Evolutionary conservation across 331 rosid genomes (phyloP).

Genomic region (Quercus phellos): DNA sequence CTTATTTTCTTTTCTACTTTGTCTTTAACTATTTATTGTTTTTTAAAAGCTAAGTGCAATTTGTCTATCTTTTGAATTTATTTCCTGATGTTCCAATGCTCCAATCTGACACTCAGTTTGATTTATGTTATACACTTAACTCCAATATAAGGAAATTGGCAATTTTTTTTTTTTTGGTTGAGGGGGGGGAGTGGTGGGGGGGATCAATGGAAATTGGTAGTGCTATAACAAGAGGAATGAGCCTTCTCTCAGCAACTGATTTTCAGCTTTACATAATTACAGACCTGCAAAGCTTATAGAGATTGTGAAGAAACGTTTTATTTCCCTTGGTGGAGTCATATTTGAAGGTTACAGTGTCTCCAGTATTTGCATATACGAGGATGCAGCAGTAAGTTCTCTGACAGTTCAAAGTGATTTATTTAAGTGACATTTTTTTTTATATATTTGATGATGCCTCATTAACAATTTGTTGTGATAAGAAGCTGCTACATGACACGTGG

Average conservation of each 20-base stretch:
- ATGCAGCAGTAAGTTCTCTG: constrained; percentile 73
- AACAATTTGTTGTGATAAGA: not conserved
- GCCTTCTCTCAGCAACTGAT: constrained; percentile 10
- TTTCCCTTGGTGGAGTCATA: constrained; percentile 76
- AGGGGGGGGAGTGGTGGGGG: no score
- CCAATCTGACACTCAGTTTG: not conserved
- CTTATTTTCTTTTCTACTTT: constrained; percentile 19
- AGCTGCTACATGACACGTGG: not conserved
- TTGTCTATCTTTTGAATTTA: not conserved
- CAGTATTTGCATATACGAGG: constrained; percentile 59
- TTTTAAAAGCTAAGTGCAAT: not conserved
- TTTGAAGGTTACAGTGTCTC: constrained; percentile 65
- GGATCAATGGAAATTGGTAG: not conserved
- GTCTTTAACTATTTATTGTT: not conserved
- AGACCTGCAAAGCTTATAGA: constrained; percentile 79
- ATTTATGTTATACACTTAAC: not conserved
- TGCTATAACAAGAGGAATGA: not conserved
- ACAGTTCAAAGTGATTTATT: constrained; percentile 15
- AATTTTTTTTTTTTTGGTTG: no score
- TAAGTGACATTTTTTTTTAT: not conserved
- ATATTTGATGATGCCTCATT: not conserved
- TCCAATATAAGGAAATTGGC: not conserved
- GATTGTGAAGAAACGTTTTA: constrained; percentile 71
- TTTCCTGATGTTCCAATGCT: not conserved
- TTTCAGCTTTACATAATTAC: constrained; percentile 26